Evolutionary conservation across 2,329 filamentous ascomycete genomes (phyloP).

Genomic region (Neonectria magnoliae): DNA sequence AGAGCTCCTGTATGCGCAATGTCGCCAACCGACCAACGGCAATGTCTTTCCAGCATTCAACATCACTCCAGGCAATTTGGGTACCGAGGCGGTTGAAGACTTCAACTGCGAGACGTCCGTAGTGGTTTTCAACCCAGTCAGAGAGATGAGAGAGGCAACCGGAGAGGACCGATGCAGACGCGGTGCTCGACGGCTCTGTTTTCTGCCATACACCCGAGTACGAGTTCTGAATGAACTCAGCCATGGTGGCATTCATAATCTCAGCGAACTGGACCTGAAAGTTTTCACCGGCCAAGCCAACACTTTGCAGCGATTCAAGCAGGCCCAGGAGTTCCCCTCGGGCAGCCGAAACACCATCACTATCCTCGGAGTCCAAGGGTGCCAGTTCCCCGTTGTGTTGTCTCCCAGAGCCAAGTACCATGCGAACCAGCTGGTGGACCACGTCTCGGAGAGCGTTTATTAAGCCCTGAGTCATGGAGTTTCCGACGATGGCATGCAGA

Average conservation of each 20-base stretch:
- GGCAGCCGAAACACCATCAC: conserved; percentile 49
- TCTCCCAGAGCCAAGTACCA: conserved; percentile 54
- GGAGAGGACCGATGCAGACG: conserved; percentile 50
- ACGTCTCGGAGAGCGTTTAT: conserved; percentile 64
- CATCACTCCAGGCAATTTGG: conserved; percentile 62
- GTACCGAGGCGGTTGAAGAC: conserved; percentile 62
- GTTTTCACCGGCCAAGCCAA: conserved; percentile 74
- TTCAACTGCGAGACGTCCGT: conserved; percentile 71
- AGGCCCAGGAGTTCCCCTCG: conserved; percentile 64
- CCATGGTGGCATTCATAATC: conserved; percentile 74
- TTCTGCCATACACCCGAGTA: conserved; percentile 71
- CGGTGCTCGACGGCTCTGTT: conserved; percentile 27
- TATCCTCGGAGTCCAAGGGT: conserved; percentile 33
- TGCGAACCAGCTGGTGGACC: conserved; percentile 61
- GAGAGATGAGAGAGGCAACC: conserved; percentile 68
- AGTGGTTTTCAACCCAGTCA: conserved; percentile 75
- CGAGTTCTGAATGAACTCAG: conserved; percentile 67
- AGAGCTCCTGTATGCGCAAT: conserved; percentile 76
- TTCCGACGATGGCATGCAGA: conserved; percentile 71
- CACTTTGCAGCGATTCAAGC: conserved; percentile 67
- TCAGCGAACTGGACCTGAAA: conserved; percentile 79
- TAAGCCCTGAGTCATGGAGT: conserved; percentile 66
- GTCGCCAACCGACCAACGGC: conserved; percentile 74
- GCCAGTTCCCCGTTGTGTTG: conserved; percentile 23
- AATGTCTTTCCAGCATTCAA: conserved; percentile 77